Evolutionary conservation across 2,329 filamentous ascomycete species (phyloP).

Genomic region (Cercospora berteroae): DNA sequence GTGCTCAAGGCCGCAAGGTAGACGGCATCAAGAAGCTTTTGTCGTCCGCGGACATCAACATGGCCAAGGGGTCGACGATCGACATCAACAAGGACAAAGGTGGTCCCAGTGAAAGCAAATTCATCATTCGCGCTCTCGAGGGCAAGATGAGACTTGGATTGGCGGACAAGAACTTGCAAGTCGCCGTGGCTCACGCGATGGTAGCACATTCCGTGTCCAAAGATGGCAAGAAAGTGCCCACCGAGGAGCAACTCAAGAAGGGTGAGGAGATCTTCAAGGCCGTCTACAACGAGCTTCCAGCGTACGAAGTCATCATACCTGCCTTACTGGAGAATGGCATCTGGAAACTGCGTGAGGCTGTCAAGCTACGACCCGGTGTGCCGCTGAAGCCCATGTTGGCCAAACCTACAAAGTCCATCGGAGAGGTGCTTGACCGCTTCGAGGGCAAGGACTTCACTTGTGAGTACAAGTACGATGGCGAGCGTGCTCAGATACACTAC

Average conservation of each 20-base stretch:
- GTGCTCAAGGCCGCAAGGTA: slow-evolving; percentile 86
- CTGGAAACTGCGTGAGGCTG: slow-evolving; percentile 74
- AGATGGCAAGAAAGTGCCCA: slow-evolving; percentile 66
- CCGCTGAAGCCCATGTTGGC: slow-evolving; percentile 98
- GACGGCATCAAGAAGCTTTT: slow-evolving; percentile 93
- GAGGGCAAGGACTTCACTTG: slow-evolving; percentile 95
- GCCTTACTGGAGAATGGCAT: slow-evolving; percentile 85
- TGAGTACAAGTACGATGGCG: slow-evolving; percentile 98
- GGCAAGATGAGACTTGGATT: slow-evolving; percentile 89
- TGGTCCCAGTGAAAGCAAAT: slow-evolving; percentile 92
- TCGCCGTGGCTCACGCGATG: slow-evolving; percentile 84
- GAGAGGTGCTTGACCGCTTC: slow-evolving; percentile 93
- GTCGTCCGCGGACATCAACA: slow-evolving; percentile 78
- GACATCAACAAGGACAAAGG: slow-evolving; percentile 92
- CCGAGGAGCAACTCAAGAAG: slow-evolving; percentile 72
- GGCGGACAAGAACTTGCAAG: slow-evolving; percentile 87
- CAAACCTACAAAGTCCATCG: slow-evolving; percentile 97
- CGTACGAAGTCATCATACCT: slow-evolving; percentile 92
- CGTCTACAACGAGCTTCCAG: slow-evolving; percentile 83
- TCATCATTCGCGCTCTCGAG: slow-evolving; percentile 85
- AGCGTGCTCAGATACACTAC: slow-evolving; percentile 97
- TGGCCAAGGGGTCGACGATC: slow-evolving; percentile 63
- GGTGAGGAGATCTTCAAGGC: slow-evolving; percentile 85
- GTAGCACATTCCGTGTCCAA: slow-evolving; percentile 76
- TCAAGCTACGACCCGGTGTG: slow-evolving; percentile 89